Percentiles rank a stretch among this genome's conserved stretches.
These are phyloP conservation scores for Ophidiomyces ophidiicola DNA, from an alignment of 2,329 filamentous ascomycete genomes.

Conservation along the genomic window DNA sequence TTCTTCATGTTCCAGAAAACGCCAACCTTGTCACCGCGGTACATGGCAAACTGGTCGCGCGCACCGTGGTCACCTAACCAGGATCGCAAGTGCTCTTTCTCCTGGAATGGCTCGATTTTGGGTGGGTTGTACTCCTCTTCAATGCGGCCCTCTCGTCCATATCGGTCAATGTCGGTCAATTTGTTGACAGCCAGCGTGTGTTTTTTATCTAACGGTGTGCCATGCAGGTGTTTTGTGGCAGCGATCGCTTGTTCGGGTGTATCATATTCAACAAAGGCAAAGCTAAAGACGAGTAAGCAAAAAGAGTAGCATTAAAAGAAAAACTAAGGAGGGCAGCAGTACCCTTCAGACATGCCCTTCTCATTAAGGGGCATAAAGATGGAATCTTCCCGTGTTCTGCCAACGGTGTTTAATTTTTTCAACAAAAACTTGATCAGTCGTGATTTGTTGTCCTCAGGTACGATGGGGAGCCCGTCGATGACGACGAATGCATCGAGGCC, in stretches of 20 bases:
- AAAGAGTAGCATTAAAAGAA: neutral
- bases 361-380: slow-evolving; percentile 92
- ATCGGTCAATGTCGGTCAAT: slow-evolving; percentile 93
- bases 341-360: slow-evolving; percentile 76
- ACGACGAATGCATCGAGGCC: slow-evolving; percentile 95
- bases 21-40: slow-evolving; percentile 78
- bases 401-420: slow-evolving; percentile 79
- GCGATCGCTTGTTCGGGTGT: slow-evolving; percentile 79
- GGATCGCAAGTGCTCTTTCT: slow-evolving; percentile 89
- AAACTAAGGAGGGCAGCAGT: slow-evolving; percentile 27
- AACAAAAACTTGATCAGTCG: slow-evolving; percentile 94
- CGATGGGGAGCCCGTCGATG: slow-evolving; percentile 81
- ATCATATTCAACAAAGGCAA: slow-evolving; percentile 93
- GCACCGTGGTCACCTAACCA: slow-evolving; percentile 83
- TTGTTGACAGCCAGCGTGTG: slow-evolving; percentile 96
- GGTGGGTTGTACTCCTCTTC: slow-evolving; percentile 82
- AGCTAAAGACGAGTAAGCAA: slow-evolving; percentile 44
- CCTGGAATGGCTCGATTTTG: slow-evolving; percentile 67
- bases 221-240: slow-evolving; percentile 78
- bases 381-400: slow-evolving; percentile 71
- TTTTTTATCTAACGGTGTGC: slow-evolving; percentile 84
- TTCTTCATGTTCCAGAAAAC: slow-evolving; percentile 99
- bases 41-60: slow-evolving; percentile 93
- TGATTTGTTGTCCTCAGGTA: slow-evolving; percentile 78
- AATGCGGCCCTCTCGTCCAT: slow-evolving; percentile 82